Percentiles rank a stretch among this genome's conserved stretches.
phyloP scores from a whole-genome alignment of 148 eudicot species.

The Rhododendron kiyosumense region DNA sequence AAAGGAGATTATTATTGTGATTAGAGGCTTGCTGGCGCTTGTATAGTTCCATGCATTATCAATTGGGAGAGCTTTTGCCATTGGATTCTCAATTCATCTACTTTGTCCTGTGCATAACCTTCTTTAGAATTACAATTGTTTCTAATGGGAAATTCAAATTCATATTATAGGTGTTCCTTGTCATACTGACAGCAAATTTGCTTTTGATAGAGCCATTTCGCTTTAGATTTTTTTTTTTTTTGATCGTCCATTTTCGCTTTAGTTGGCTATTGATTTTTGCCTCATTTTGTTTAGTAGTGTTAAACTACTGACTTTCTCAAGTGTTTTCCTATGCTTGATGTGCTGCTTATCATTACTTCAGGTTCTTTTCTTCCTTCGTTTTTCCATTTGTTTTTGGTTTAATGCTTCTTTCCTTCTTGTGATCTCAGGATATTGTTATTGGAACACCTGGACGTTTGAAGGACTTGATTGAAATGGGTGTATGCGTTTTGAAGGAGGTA shows the following conservation, averaged over 20 bases:
- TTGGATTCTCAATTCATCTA: not conserved
- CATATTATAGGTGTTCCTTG: not conserved
- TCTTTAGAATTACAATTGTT: not conserved
- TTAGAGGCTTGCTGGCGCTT: not conserved
- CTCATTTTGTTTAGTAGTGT: not conserved
- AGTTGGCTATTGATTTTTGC: constrained; percentile 1
- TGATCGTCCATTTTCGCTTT: not conserved
- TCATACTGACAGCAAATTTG: not conserved
- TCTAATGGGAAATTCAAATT: not conserved
- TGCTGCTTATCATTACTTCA: not conserved
- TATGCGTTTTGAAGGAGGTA: constrained; percentile 64
- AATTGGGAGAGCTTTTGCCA: not conserved
- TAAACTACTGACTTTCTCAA: not conserved
- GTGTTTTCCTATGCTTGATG: not conserved
- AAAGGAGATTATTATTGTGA: not conserved
- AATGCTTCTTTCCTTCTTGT: constrained; percentile 6
- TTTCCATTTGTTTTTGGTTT: not conserved
- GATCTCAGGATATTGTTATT: constrained; percentile 81
- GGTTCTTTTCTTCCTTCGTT: not conserved
- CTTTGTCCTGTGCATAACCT: not conserved
- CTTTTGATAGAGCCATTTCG: not conserved
- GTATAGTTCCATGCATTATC: not conserved
- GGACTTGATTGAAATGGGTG: constrained; percentile 90
- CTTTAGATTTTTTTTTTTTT: not conserved
- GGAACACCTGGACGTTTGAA: constrained; percentile 96